Conservation (phyloP, 305 asterid species). For the Fraxinus paxiana region DNA sequence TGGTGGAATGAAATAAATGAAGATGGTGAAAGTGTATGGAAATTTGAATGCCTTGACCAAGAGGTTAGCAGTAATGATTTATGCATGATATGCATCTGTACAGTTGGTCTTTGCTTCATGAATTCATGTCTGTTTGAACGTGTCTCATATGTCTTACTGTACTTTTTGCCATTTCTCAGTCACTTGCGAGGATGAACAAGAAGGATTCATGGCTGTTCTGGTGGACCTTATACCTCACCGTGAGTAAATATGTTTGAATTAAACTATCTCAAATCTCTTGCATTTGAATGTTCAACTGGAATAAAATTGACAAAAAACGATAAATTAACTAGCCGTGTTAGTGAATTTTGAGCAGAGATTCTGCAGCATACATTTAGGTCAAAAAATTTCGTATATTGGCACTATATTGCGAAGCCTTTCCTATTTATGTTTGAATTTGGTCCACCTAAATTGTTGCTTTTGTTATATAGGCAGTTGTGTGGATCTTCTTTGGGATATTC, state of each 20-base stretch:
- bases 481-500: slow-evolving; percentile 80
- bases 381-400: not conserved
- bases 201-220: slow-evolving; percentile 96
- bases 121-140: not conserved
- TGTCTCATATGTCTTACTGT: not conserved
- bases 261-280: not conserved
- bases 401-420: not conserved
- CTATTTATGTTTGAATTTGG: not conserved
- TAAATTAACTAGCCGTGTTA: slow-evolving; percentile 9
- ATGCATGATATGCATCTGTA: not conserved
- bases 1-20: slow-evolving; percentile 98
- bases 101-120: not conserved
- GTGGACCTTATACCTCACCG: slow-evolving; percentile 92
- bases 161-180: slow-evolving; percentile 37
- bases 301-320: not conserved
- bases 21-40: slow-evolving; percentile 87
- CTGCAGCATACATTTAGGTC: not conserved
- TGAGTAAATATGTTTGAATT: slow-evolving; percentile 29
- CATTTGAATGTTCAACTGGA: not conserved
- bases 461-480: slow-evolving; percentile 61
- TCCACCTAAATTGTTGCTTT: not conserved
- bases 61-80: slow-evolving; percentile 50
- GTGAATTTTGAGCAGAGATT: not conserved
- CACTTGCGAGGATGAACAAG: slow-evolving; percentile 90
- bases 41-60: slow-evolving; percentile 92